These are phyloP conservation scores for Rhodotorula paludigena DNA, from an alignment of 768 basidiomycete species.

Conservation along the genomic window DNA sequence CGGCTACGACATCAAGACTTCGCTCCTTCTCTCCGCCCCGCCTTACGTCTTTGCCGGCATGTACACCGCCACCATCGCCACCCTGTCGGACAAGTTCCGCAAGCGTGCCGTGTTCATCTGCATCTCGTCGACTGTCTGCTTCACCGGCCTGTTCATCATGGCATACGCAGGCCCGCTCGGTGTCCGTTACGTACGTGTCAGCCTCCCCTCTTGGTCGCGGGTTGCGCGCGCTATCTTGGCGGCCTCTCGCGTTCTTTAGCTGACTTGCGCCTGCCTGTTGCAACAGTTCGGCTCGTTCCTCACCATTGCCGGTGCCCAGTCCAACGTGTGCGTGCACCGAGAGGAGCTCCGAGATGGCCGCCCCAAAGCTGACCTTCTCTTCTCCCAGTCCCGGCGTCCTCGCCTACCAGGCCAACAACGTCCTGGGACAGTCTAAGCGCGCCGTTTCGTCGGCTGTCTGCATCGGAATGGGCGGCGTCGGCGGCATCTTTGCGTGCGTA, in stretches of 20 bases:
- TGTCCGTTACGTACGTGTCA: constrained; percentile 26
- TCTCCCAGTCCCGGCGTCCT: constrained; percentile 21
- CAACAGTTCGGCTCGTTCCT: constrained; percentile 1
- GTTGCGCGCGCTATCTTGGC: background rate
- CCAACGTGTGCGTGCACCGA: constrained; percentile 7
- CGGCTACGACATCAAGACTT: constrained; percentile 42
- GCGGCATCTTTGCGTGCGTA: constrained; percentile 40
- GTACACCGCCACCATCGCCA: constrained; percentile 34
- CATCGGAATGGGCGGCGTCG: constrained; percentile 40
- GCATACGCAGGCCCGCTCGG: constrained; percentile 16
- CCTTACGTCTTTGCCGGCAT: constrained; percentile 45
- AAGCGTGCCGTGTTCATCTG: constrained; percentile 42
- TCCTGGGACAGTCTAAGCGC: constrained; percentile 40
- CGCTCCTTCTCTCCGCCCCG: constrained; percentile 45
- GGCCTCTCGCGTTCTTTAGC: too few species aligned
- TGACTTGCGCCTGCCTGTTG: too few species aligned
- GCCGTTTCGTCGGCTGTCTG: constrained; percentile 39
- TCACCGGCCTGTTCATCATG: constrained; percentile 39
- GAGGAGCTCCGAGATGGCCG: too few species aligned
- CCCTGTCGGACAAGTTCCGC: constrained; percentile 28
- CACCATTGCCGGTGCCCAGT: constrained; percentile 32
- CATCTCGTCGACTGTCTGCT: constrained; percentile 35
- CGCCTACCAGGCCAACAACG: constrained; percentile 41
- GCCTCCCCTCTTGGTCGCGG: too few species aligned
- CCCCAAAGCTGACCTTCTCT: background rate